A percentile compares a stretch with the other conserved stretches of the same genome.
Evolutionary conservation across 1,139 yeast genomes (phyloP).

Genomic region (Pichia sp.): DNA sequence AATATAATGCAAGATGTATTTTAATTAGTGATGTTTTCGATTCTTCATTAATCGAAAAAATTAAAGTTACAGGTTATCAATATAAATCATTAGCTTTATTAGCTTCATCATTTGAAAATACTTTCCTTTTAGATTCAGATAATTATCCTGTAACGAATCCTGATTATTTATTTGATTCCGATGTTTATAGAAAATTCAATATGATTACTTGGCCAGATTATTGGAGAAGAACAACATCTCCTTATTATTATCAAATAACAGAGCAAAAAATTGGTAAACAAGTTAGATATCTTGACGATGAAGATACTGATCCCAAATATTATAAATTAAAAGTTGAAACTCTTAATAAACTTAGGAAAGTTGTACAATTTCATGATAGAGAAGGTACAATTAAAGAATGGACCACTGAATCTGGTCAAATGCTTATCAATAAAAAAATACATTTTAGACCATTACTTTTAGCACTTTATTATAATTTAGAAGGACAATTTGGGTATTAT

Average conservation of each 20-base stretch:
- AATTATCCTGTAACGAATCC: slow-evolving; percentile 43
- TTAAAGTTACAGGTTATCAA: slow-evolving; percentile 44
- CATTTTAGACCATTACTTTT: slow-evolving; percentile 45
- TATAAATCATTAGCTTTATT: slow-evolving; percentile 47
- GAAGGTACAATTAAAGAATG: slow-evolving; percentile 53
- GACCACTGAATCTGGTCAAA: slow-evolving; percentile 56
- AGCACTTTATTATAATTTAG: slow-evolving; percentile 48
- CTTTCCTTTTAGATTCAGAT: slow-evolving; percentile 46
- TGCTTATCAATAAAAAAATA: slow-evolving; percentile 43
- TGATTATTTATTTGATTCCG: slow-evolving; percentile 34
- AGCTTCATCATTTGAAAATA: slow-evolving; percentile 43
- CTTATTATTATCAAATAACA: slow-evolving; percentile 48
- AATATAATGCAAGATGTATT: slow-evolving; percentile 45
- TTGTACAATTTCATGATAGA: slow-evolving; percentile 42
- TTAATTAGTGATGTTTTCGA: slow-evolving; percentile 33
- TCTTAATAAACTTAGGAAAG: slow-evolving; percentile 25
- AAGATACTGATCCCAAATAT: slow-evolving; percentile 23
- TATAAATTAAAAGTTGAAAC: slow-evolving; percentile 8
- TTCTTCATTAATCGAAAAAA: slow-evolving; percentile 23
- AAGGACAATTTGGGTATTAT: slow-evolving; percentile 49
- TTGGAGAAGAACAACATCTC: slow-evolving; percentile 59
- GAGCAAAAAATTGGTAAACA: slow-evolving; percentile 26
- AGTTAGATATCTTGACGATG: slow-evolving; percentile 24
- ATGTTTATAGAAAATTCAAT: slow-evolving; percentile 21
- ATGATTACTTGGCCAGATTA: slow-evolving; percentile 57